These are phyloP conservation scores for Heliosperma pusillum DNA, from an alignment of 148 eudicot species.

Conservation along the genomic window DNA sequence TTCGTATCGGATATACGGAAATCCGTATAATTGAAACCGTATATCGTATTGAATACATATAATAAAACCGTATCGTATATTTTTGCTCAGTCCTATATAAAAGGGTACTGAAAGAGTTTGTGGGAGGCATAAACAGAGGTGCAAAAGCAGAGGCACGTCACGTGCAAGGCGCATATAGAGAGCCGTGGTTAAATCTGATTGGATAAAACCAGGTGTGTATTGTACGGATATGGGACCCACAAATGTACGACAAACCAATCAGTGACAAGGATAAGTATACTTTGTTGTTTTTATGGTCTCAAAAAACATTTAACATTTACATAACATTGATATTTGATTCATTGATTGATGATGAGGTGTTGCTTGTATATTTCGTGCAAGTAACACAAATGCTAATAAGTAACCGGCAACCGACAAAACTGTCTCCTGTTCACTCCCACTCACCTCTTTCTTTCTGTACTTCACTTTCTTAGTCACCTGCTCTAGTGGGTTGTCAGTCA, in stretches of 20 bases:
- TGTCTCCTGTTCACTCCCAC: conserved; percentile 34
- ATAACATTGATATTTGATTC: too few relatives aligned
- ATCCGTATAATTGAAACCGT: too few relatives aligned
- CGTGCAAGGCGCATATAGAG: background rate
- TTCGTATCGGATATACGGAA: too few relatives aligned
- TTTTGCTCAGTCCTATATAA: too few relatives aligned
- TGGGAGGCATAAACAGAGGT: background rate
- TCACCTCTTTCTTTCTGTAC: conserved; percentile 3
- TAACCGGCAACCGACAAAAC: conserved; percentile 51
- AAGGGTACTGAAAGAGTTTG: too few relatives aligned
- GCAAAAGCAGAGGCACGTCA: conserved; percentile 25
- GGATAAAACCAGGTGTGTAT: conserved; percentile 1
- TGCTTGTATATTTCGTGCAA: conserved; percentile 16
- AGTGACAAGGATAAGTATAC: background rate
- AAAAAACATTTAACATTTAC: too few relatives aligned
- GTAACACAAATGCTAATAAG: conserved; percentile 16
- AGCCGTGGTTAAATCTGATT: conserved; percentile 10
- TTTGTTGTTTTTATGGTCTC: background rate
- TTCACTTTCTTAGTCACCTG: conserved; percentile 25
- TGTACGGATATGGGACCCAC: conserved; percentile 26
- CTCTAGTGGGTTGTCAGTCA: conserved; percentile 23
- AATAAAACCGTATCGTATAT: too few relatives aligned
- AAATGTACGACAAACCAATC: conserved; percentile 22
- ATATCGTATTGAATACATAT: too few relatives aligned
- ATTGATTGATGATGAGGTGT: background rate